Evolutionary conservation across 2,329 filamentous ascomycete genomes (phyloP).

Genomic region (Aureobasidium vineae): DNA sequence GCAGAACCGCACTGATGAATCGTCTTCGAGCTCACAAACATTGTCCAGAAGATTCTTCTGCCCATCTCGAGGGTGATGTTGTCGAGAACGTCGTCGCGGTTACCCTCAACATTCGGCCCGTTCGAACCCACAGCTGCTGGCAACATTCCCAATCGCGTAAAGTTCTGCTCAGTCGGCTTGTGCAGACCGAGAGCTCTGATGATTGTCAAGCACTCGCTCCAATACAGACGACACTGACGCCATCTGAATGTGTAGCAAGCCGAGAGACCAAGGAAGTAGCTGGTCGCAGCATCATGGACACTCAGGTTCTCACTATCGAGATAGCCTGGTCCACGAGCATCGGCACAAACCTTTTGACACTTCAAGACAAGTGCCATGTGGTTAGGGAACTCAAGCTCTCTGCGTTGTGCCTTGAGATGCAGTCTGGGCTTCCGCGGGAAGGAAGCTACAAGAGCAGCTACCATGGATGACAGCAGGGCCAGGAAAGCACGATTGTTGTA

Average conservation of each 20-base stretch:
- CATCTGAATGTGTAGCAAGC: slow-evolving; percentile 67
- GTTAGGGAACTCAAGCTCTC: slow-evolving; percentile 64
- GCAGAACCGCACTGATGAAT: slow-evolving; percentile 73
- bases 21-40: slow-evolving; percentile 69
- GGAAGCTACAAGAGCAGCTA: slow-evolving; percentile 69
- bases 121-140: slow-evolving; percentile 40
- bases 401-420: slow-evolving; percentile 66
- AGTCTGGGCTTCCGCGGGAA: slow-evolving; percentile 70
- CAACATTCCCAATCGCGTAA: slow-evolving; percentile 41
- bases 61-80: slow-evolving; percentile 55
- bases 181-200: slow-evolving; percentile 66
- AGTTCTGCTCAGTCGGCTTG: slow-evolving; percentile 51
- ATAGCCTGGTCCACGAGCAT: slow-evolving; percentile 61
- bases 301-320: slow-evolving; percentile 55
- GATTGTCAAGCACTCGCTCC: slow-evolving; percentile 69
- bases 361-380: slow-evolving; percentile 68
- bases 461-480: slow-evolving; percentile 70
- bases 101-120: slow-evolving; percentile 40
- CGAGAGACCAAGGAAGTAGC: slow-evolving; percentile 69
- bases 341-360: slow-evolving; percentile 67
- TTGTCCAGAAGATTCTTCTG: slow-evolving; percentile 72
- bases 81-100: slow-evolving; percentile 42
- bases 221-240: slow-evolving; percentile 66
- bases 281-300: slow-evolving; percentile 66
- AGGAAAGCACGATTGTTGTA: slow-evolving; percentile 65